Conservation (phyloP, 2,329 filamentous ascomycete species). For the Ceratocystis huliohia region DNA sequence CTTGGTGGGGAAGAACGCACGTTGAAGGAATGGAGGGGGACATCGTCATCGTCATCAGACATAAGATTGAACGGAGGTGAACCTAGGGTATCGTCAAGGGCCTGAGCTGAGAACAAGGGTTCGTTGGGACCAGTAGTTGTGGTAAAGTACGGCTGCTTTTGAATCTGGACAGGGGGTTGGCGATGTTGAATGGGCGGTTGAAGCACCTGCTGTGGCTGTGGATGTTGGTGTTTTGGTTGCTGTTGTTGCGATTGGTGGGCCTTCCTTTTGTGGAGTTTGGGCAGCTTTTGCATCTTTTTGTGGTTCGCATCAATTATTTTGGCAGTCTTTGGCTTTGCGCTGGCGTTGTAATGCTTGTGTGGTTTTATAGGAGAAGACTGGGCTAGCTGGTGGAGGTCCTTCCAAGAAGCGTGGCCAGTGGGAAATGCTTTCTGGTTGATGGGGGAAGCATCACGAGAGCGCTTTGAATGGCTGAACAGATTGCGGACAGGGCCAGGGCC, state of each 20-base stretch:
- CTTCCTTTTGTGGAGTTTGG: background rate
- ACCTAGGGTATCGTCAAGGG: constrained; percentile 50
- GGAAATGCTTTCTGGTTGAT: constrained; percentile 44
- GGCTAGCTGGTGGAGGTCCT: constrained; percentile 59
- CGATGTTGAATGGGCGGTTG: background rate
- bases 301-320: background rate
- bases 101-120: constrained; percentile 64
- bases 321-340: background rate
- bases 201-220: constrained; percentile 8
- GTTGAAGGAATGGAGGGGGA: constrained; percentile 64
- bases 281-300: background rate
- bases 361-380: constrained; percentile 80
- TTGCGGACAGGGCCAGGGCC: constrained; percentile 16
- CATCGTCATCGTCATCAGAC: constrained; percentile 66
- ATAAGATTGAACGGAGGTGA: constrained; percentile 45
- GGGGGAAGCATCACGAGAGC: constrained; percentile 52
- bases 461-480: constrained; percentile 49
- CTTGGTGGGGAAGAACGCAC: constrained; percentile 69
- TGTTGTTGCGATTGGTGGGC: constrained; percentile 1
- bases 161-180: constrained; percentile 8
- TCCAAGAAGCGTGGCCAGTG: constrained; percentile 54
- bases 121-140: constrained; percentile 58
- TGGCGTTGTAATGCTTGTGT: constrained; percentile 17
- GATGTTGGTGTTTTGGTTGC: background rate
- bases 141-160: constrained; percentile 63